Evolutionary conservation across 1,284 basidiomycete genomes (phyloP).

Genomic region (Cutaneotrichosporon sp.): DNA sequence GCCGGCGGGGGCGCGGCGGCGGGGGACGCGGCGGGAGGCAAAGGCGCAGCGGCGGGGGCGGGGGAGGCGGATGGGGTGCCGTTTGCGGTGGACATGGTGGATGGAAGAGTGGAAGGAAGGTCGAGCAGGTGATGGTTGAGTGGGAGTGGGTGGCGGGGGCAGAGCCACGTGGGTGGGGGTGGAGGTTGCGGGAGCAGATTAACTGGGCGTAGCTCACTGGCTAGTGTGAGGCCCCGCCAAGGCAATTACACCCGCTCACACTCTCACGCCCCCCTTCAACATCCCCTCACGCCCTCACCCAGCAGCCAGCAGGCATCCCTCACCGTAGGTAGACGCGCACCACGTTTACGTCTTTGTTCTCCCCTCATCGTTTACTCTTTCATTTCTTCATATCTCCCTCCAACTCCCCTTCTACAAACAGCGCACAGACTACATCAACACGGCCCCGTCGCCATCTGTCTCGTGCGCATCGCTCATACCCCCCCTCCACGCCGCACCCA

Average conservation of each 20-base stretch:
- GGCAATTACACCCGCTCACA: too few relatives aligned
- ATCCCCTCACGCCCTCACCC: too few relatives aligned
- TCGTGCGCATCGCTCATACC: not conserved
- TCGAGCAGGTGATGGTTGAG: not conserved
- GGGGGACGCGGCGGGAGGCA: not conserved
- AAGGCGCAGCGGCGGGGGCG: not conserved
- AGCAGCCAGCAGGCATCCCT: not conserved
- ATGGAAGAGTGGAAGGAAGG: not conserved
- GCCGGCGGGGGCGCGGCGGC: slow-evolving; percentile 2
- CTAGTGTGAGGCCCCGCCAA: not conserved
- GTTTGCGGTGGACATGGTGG: slow-evolving; percentile 10
- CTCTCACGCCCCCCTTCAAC: too few relatives aligned
- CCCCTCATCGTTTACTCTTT: not conserved
- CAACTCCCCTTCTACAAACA: not conserved
- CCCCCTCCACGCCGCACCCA: not conserved
- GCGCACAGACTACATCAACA: not conserved
- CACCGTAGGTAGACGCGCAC: not conserved
- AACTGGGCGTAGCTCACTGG: not conserved
- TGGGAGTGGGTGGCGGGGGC: not conserved
- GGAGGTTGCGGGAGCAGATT: slow-evolving; percentile 1
- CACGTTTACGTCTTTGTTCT: not conserved
- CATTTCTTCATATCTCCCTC: not conserved
- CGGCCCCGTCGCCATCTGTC: not conserved
- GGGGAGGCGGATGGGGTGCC: slow-evolving; percentile 7
- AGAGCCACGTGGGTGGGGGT: not conserved